Evolutionary conservation across 2,329 filamentous ascomycete species (phyloP), one percentile per base, ranked within the genome.

Genomic region (Xylariaceae sp.): DNA sequence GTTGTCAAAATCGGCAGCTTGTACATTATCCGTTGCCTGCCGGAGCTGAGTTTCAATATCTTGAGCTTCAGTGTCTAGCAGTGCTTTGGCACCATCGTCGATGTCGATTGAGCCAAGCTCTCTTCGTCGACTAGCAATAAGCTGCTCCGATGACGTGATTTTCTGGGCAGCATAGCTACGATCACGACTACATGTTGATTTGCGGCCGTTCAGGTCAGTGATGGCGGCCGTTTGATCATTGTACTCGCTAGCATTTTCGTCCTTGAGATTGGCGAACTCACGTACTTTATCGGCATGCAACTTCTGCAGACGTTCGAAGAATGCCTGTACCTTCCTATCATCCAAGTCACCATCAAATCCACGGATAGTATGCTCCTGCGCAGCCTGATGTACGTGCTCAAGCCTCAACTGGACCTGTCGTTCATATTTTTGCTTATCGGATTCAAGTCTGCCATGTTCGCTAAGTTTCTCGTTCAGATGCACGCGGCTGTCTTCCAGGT

Each of bases 401-500:
- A 86, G 78, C 36, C 92, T 86, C 40, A 80, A 75, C 58, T 82
- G 75, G 3, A 96, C 66, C 57, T 96, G 88, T 4, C 86, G 82
- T 64, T 96, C 89, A 64, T 94, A 89, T 60, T 87, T 89, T 54
- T 89, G 86, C 70, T 92, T 90, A 64, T 96, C 86, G 2, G 91
- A 92, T 67, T 94, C 82, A 58, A 86, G 84, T 58, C 86, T 89
- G 39, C 92, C 92, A 59, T 83, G 78, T 58, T 90, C 86, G 1
- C 80, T 72, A 35, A 81, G 72, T 59, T 83, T 83, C 18, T 64
- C 58, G 1, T 77, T 77, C 39, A 81, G 66, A 5, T 74, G 66
- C 35, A 65, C 71, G 32, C 79, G 76, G 7, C 72, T 69, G 4
- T 67, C 54, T 2, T 66, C 63, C 11, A 82, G 65, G 9, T 75